A percentile compares a stretch with the other conserved stretches of the same genome.
Evolutionary conservation across 331 rosid genomes (phyloP).

Genomic region (Spiraea crenata): DNA sequence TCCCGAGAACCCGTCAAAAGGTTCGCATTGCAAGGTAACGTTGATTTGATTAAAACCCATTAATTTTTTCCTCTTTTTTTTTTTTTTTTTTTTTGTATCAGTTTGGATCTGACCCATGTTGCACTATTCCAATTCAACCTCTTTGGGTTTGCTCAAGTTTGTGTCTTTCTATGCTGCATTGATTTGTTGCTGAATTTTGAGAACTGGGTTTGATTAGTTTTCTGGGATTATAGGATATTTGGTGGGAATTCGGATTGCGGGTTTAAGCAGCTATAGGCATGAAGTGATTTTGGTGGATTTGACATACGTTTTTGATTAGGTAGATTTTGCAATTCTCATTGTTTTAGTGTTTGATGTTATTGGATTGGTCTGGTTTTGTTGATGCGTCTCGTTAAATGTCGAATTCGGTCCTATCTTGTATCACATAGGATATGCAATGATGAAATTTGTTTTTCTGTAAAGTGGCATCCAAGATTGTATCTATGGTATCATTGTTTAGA

Average conservation of each 20-base stretch:
- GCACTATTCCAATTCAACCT: not conserved
- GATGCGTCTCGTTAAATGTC: not conserved
- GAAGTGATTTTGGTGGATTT: conserved; percentile 7
- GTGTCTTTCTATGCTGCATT: conserved; percentile 7
- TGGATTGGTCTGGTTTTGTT: not conserved
- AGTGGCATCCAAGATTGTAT: not conserved
- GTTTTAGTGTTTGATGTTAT: not conserved
- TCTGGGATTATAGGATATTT: conserved; percentile 9
- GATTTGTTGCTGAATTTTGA: conserved; percentile 3
- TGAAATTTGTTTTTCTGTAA: not conserved
- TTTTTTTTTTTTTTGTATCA: conserved; percentile 14
- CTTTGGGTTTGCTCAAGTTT: conserved; percentile 6
- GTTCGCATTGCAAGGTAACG: conserved; percentile 31
- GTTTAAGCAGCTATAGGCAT: not conserved
- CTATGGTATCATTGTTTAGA: not conserved
- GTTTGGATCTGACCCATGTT: conserved; percentile 28
- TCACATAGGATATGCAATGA: not conserved
- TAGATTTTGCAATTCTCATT: not conserved
- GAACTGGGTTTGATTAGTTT: not conserved
- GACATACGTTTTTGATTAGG: not conserved
- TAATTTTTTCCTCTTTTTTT: conserved; percentile 1
- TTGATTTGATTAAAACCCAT: conserved; percentile 3
- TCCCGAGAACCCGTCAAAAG: conserved; percentile 36
- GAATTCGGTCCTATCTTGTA: not conserved
- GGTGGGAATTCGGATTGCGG: conserved; percentile 13